Base-by-base conservation (phyloP, 2,329 filamentous ascomycete species). In the Aspergillus quadricinctus region DNA sequence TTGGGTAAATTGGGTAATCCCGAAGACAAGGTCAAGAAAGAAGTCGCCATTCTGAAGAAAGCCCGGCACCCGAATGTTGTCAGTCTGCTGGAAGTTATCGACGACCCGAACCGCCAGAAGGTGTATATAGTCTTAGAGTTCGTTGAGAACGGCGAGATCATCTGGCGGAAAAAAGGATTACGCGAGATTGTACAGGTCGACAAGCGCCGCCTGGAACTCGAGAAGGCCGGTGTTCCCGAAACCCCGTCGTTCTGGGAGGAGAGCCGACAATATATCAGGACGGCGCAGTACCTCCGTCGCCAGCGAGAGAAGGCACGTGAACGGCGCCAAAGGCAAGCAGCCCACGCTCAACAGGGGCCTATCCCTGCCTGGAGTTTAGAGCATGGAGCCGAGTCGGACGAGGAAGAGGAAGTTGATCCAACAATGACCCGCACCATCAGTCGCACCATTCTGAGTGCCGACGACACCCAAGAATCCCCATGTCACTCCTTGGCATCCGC, bases 21-120 rank as follows among this genome's bases (percentile, higher is more conserved):
- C 19, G 85, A 88, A 68, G 80, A 82, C 62, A 89, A 89, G 69
- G 88, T 93, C 55, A 97, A 96, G 78, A 88, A 89, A 71, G 94
- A 99, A 77, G 96, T 99, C 61, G 94, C 94, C 69, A 97, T 99
- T 56, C 80, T 99, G 66, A 99, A 99, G 75, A 99, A 99, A 78
- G 96, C 96, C 53, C 88, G 93, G 29, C 94, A 99, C 73, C 88
- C 90, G n/a, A 97, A 99, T 69, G 90, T 99, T 43, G 94, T 99
- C 60, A 92, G 90, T 66, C 80, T 99, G 41, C 83, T 97, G 61
- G 94, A 99, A 76, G 92, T 99, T 67, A 97, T 99, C 66, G 94
- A 99, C 71, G 94, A 99, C 71, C 93, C 93, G 1, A 90, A 92
- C 67, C 85, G 92, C 57, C 94, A 95, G 77, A 99, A 99, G 77